These are phyloP conservation scores for Penicillium ochrochloron DNA, from an alignment of 495 filamentous ascomycete genomes.

Conservation along the genomic window DNA sequence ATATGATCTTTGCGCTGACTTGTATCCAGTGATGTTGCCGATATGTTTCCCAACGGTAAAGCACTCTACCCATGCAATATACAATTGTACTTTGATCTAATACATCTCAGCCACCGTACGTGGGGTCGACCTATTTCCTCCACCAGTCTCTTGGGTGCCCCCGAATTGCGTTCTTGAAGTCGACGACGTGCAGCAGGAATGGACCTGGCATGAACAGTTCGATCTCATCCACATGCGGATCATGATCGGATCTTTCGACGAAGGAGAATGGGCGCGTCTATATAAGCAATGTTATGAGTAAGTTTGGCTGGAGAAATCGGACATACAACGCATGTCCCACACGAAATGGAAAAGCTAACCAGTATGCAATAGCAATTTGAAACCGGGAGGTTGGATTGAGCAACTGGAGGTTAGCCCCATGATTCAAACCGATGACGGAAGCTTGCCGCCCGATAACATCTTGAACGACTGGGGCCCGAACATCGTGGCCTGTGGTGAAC, in stretches of 20 bases:
- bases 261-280: constrained; percentile 34
- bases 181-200: constrained; percentile 32
- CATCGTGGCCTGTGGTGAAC: constrained; percentile 26
- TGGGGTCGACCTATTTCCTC: constrained; percentile 33
- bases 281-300: constrained; percentile 35
- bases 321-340: neutral
- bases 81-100: neutral
- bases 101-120: constrained; percentile 26
- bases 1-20: neutral
- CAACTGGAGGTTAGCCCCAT: constrained; percentile 51
- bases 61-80: neutral
- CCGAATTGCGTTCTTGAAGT: constrained; percentile 31
- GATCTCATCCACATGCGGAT: constrained; percentile 42
- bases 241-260: constrained; percentile 31
- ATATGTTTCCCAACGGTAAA: constrained; percentile 26
- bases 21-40: constrained; percentile 25
- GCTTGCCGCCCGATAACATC: constrained; percentile 34
- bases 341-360: neutral
- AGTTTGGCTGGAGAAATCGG: neutral
- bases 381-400: constrained; percentile 62
- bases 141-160: constrained; percentile 31
- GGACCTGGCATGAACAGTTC: constrained; percentile 37
- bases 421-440: constrained; percentile 51
- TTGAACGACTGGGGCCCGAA: constrained; percentile 30
- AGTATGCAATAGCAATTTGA: constrained; percentile 24